These are phyloP conservation scores for Suaeda aralocaspica DNA, from an alignment of 148 eudicot species.

Conservation along the genomic window DNA sequence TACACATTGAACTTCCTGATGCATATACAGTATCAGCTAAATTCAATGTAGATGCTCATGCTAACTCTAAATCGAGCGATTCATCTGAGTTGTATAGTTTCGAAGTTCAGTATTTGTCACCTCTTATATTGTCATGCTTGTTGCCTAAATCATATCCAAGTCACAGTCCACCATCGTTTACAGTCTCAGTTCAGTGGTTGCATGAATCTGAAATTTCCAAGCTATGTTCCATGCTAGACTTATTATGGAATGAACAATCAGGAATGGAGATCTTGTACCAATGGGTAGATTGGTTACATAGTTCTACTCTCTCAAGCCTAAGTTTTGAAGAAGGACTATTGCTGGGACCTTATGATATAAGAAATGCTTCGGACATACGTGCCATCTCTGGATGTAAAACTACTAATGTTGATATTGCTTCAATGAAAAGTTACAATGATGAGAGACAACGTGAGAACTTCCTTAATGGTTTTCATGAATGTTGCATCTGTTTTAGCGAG, in stretches of 20 bases:
- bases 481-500: constrained; percentile 84
- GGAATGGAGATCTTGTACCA: constrained; percentile 76
- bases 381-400: constrained; percentile 76
- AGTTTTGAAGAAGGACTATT: constrained; percentile 59
- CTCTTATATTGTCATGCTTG: constrained; percentile 69
- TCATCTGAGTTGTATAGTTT: constrained; percentile 61
- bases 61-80: constrained; percentile 24
- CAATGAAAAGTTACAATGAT: constrained; percentile 63
- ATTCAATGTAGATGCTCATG: constrained; percentile 32
- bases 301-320: constrained; percentile 58
- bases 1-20: constrained; percentile 53
- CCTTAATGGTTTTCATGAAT: constrained; percentile 59
- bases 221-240: constrained; percentile 71
- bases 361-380: constrained; percentile 55
- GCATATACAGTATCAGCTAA: constrained; percentile 56
- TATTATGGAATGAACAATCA: constrained; percentile 72
- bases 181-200: constrained; percentile 84
- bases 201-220: constrained; percentile 49
- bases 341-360: constrained; percentile 69
- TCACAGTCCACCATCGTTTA: constrained; percentile 63
- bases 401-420: constrained; percentile 78
- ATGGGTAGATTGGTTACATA: constrained; percentile 85
- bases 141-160: constrained; percentile 90
- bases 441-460: constrained; percentile 59
- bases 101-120: constrained; percentile 67